Evolutionary conservation across 2,329 filamentous ascomycete species (phyloP).

Genomic region (Rhynchosporium graminicola): DNA sequence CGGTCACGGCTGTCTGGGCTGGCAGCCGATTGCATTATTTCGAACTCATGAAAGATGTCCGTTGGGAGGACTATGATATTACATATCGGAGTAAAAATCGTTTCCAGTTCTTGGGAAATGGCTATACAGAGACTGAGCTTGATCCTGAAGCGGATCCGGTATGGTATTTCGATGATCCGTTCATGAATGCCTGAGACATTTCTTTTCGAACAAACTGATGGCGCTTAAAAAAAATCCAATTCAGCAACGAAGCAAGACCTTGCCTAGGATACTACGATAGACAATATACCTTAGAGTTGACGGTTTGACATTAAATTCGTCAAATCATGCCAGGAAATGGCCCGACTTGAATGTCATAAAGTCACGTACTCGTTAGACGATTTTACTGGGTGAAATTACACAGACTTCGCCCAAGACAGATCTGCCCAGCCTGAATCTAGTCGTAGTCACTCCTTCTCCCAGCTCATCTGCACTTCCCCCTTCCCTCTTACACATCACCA

Average conservation of each 20-base stretch:
- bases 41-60: conserved; percentile 43
- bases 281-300: no score
- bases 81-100: conserved; percentile 36
- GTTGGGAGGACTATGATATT: conserved; percentile 48
- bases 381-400: no score
- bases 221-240: no score
- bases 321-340: no score
- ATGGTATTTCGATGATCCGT: conserved; percentile 41
- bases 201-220: background rate
- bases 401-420: no score
- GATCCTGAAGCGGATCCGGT: conserved; percentile 44
- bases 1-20: conserved; percentile 47
- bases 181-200: background rate
- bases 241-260: no score
- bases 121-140: conserved; percentile 39
- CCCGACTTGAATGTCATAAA: no score
- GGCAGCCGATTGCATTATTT: conserved; percentile 52
- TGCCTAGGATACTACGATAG: no score
- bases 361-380: no score
- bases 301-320: no score
- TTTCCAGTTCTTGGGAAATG: conserved; percentile 45
- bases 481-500: background rate
- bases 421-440: background rate
- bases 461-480: background rate
- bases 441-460: background rate